These are phyloP conservation scores for Microdochium nivale DNA, from an alignment of 2,329 filamentous ascomycete species.

Conservation along the genomic window DNA sequence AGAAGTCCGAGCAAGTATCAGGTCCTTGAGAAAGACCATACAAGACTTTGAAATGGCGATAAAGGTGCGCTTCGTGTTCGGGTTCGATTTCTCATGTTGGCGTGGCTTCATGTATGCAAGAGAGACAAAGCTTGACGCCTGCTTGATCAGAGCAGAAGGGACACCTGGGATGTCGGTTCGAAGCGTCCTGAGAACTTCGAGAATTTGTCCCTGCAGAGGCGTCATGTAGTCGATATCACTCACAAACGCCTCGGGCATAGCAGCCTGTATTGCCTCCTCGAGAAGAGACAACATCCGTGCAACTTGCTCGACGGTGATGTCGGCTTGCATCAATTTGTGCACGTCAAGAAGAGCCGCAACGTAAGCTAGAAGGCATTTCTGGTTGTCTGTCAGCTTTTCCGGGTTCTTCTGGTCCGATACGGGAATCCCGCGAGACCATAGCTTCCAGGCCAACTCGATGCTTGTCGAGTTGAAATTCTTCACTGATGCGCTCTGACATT, in stretches of 20 bases:
- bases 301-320: slow-evolving; percentile 54
- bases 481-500: slow-evolving; percentile 31
- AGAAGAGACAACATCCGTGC: slow-evolving; percentile 64
- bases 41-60: slow-evolving; percentile 80
- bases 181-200: slow-evolving; percentile 60
- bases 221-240: slow-evolving; percentile 68
- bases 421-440: slow-evolving; percentile 63
- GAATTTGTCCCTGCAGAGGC: slow-evolving; percentile 59
- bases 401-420: slow-evolving; percentile 29
- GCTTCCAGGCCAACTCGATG: slow-evolving; percentile 54
- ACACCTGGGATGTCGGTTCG: slow-evolving; percentile 57
- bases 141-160: slow-evolving; percentile 57
- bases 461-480: slow-evolving; percentile 39
- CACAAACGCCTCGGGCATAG: slow-evolving; percentile 58
- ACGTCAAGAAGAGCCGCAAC: slow-evolving; percentile 67
- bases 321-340: slow-evolving; percentile 62
- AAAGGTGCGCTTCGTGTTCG: slow-evolving; percentile 61
- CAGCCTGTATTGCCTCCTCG: slow-evolving; percentile 60
- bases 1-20: slow-evolving; percentile 49
- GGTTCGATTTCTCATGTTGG: slow-evolving; percentile 10
- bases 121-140: slow-evolving; percentile 62
- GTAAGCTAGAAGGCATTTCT: slow-evolving; percentile 81
- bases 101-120: slow-evolving; percentile 51
- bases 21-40: slow-evolving; percentile 59
- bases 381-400: slow-evolving; percentile 53